A percentile compares a stretch with the other conserved stretches of the same genome.
Evolutionary conservation across 1,284 basidiomycete species (phyloP).

Genomic region (Cystobasidiaceae sp.): DNA sequence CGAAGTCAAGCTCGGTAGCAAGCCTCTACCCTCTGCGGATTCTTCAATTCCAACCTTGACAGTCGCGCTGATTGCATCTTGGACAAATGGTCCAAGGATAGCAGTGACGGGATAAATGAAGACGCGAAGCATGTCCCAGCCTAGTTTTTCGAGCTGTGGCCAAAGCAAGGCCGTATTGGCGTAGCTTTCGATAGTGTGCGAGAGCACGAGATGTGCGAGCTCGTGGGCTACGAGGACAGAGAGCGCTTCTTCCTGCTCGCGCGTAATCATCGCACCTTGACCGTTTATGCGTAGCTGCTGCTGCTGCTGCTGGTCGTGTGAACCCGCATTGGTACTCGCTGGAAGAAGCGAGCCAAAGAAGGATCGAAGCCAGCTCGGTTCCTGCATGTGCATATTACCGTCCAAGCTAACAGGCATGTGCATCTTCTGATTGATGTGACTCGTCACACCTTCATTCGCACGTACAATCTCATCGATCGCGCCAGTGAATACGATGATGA

Average conservation of each 20-base stretch:
- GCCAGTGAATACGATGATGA: conserved; percentile 42
- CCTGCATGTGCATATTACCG: background rate
- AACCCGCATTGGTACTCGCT: background rate
- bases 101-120: conserved; percentile 40
- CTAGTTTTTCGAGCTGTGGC: conserved; percentile 37
- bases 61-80: conserved; percentile 38
- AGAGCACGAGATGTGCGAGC: conserved; percentile 40
- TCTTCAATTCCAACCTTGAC: conserved; percentile 33
- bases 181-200: conserved; percentile 41
- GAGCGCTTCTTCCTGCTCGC: conserved; percentile 37
- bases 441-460: background rate
- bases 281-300: background rate
- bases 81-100: conserved; percentile 41
- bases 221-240: conserved; percentile 42
- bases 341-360: conserved; percentile 22
- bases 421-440: background rate
- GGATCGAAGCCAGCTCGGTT: conserved; percentile 18
- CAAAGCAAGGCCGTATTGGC: conserved; percentile 37
- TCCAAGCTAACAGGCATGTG: background rate
- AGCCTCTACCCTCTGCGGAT: conserved; percentile 36
- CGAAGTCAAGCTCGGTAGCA: conserved; percentile 34
- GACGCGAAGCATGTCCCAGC: conserved; percentile 39
- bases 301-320: background rate
- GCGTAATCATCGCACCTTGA: background rate
- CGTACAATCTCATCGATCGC: conserved; percentile 41